Evolutionary conservation across 1,284 basidiomycete species (phyloP), one percentile per base, ranked within the genome.

Genomic region (Cutaneotrichosporon dermatis): DNA sequence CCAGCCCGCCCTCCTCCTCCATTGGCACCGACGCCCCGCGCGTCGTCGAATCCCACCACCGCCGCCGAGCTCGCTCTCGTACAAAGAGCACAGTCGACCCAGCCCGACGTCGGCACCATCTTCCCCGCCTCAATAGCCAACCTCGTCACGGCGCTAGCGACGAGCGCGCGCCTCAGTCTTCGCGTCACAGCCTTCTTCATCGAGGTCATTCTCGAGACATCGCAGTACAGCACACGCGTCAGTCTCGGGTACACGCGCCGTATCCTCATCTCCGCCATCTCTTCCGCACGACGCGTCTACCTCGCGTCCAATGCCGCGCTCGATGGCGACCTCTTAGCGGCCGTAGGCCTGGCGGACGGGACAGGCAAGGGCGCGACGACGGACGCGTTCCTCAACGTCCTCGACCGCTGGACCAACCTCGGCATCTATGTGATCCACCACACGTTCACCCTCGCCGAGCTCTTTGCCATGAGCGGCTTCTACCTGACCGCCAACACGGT

Each of bases 381-480:
- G 2, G 75, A 76, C 40, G 66, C 68, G 33, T 81, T 80, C 66
- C 64, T 81, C 25, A 67, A 75, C 51, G 68, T 81, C 2, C 72
- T 82, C 41, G 80, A 82, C 67, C 74, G 76, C 53, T 82, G 81
- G 65, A 82, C 81, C n/a, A 80, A 80, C 55, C 70, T 81, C 1
- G 81, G 81, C n/a, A 78, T 82, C 61, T 82, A 82, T 61, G 58
- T 82, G 53, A 77, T 79, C 13, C 80, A 81, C 59, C 80, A 81
- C 65, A 77, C 79, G 2, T 80, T 82, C 64, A 81, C 81, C 10
- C 71, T 83, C 46, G 79, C 79, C 16, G 82, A 83, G 62, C 76
- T 83, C 35, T 81, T 82, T 62, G 69, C 80, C 48, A 80, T 82
- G 79, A 77, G 79, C 35, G 77, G 79, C 5, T 80, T 82, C 67